Evolutionary conservation across 139 green algal species (phyloP), one percentile per base, ranked within the genome.

Genomic region (Tetradesmus lagerheimii): DNA sequence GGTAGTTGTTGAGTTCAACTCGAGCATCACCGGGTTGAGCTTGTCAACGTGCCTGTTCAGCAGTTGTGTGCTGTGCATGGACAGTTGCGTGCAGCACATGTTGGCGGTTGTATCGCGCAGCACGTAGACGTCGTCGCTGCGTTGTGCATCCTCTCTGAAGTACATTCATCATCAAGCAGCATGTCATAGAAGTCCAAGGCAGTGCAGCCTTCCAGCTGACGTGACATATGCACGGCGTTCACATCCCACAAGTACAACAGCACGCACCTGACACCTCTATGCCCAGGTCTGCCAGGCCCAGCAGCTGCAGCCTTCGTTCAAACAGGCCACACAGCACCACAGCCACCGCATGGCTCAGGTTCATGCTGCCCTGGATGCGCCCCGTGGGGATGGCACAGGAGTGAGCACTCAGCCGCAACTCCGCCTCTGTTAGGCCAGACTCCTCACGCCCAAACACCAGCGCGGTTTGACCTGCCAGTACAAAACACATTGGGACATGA

Each of bases 371-470:
- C 83, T 97, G 95, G 1, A 93, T 50, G 0, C 92, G 82, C 9
- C 95, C 94, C 9, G 91, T 96, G 25, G 95, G 95, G 34, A 98
- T 97, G 78, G 91, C 90, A 88, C 96, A 97, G 5, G 93, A 92
- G 53, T 98, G 94, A 43, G 76, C 91, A 88, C 96, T 97, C 53
- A 95, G 90, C 77, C 89, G 76, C 89, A 98, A 89, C 92, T 98
- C 96, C 1, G 85, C 81, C 71, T 93, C 93, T 39, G 92, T 93
- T 34, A 97, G 87, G 16, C 95, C 95, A 31, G 87, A 94, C 62
- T 97, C 95, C 92, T 98, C 96, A 2, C 96, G 91, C 0, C 96
- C 96, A 94, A 98, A 98, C 85, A 98, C 96, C 12, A 98, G 91
- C 0, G 95, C 94, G 1, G 93, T 93, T 0, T 80, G 57, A 25